Base-by-base conservation (phyloP, 805 yeast species). In the Cyberlindnera maclurae region DNA sequence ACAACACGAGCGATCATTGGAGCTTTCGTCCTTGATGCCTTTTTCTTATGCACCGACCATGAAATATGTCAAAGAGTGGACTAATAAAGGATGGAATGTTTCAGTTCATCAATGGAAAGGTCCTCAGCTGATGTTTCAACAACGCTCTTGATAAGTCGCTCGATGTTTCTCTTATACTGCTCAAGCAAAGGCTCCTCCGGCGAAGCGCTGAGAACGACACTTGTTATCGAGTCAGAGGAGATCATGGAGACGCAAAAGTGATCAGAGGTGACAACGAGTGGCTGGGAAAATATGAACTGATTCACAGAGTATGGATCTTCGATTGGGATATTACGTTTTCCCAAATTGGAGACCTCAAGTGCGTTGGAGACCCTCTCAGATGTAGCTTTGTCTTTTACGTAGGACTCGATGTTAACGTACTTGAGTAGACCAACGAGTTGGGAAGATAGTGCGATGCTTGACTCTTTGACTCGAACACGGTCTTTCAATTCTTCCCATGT, bases 291-390 rank as follows among this genome's bases (percentile, higher is more conserved):
- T n/a, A 44, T 18, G 16, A 35, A 39, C 18, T 39, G 39, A 2
- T 15, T 16, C 12, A 34, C 33, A 11, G 15, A 15, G 18, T 27
- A 17, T 3, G 18, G 12, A 12, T 35, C 39, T 4, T 15, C 12
- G 9, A 26, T 26, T n/a, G 11, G 5, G 3, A 2, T 15, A 5
- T 17, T 22, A n/a, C 44, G 31, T 12, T 26, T 17, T 12, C 47
- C 47, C 16, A 44, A 15, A 22, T 44, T 44, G n/a, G 47, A 44
- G 12, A 44, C 36, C 36, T 41, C 47, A 12, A 41, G 12, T 3
- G 11, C 12, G 12, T 26, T 31, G 8, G 26, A 4, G 8, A 26
- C 22, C 6, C 36, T 32, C 4, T 26, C 15, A 9, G 15, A n/a
- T 5, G 15, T 9, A 7, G 37, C 30, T 12, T 11, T 15, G 2